Evolutionary conservation across 495 filamentous ascomycete genomes (phyloP).

Genomic region (Astrothelium subdiscretum): DNA sequence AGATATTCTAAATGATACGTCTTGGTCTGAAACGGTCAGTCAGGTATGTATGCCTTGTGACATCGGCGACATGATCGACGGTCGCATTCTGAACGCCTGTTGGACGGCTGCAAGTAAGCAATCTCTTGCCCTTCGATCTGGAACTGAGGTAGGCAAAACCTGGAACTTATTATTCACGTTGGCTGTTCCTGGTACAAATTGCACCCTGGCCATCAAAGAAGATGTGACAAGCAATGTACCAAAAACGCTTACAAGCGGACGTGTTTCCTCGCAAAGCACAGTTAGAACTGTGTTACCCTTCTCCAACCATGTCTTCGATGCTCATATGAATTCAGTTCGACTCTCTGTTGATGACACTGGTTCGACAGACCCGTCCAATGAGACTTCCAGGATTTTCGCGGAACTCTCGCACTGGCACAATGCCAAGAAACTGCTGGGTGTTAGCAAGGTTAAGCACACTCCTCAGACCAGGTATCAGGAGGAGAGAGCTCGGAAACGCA

Average conservation of each 20-base stretch:
- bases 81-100: background rate
- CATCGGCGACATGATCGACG: background rate
- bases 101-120: background rate
- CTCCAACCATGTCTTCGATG: slow-evolving; percentile 45
- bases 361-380: slow-evolving; percentile 5
- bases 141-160: background rate
- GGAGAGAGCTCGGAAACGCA: slow-evolving; percentile 28
- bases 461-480: slow-evolving; percentile 13
- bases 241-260: background rate
- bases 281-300: slow-evolving; percentile 44
- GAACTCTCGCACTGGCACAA: slow-evolving; percentile 60
- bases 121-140: background rate
- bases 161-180: background rate
- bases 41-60: background rate
- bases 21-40: background rate
- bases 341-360: slow-evolving; percentile 28
- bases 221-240: background rate
- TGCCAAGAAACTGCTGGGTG: slow-evolving; percentile 35
- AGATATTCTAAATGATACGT: background rate
- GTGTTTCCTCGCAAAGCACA: background rate
- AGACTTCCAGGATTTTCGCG: slow-evolving; percentile 34
- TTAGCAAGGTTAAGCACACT: slow-evolving; percentile 21
- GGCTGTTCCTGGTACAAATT: background rate
- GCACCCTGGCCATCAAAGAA: background rate
- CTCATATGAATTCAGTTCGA: slow-evolving; percentile 42